These are phyloP conservation scores for Tagetes erecta DNA, from an alignment of 129 eudicot species.

Conservation along the genomic window DNA sequence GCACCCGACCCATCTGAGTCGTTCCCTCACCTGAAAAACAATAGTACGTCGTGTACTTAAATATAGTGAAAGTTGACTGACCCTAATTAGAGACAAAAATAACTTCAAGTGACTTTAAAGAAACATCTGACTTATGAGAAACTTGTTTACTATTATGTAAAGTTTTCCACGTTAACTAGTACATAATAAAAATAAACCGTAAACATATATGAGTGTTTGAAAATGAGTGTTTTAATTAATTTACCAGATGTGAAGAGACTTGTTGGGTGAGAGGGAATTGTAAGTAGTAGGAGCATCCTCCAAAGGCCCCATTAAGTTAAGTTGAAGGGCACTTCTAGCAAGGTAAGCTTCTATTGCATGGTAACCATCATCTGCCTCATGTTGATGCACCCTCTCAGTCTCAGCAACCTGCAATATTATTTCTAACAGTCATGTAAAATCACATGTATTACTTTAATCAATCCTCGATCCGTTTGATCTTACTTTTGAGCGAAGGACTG, in stretches of 20 bases:
- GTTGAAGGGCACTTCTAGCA: constrained; percentile 38
- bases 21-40: constrained; percentile 15
- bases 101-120: no score
- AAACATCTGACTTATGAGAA: no score
- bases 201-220: neutral
- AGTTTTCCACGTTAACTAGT: neutral
- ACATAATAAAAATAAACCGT: neutral
- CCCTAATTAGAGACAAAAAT: no score
- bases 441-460: neutral
- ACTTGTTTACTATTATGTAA: neutral
- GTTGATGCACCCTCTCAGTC: constrained; percentile 55
- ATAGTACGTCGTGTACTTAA: no score
- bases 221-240: neutral
- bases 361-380: constrained; percentile 41
- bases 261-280: constrained; percentile 21
- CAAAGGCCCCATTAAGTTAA: constrained; percentile 31
- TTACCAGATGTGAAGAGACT: constrained; percentile 41
- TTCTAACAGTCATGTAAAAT: neutral
- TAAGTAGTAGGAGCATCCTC: constrained; percentile 20
- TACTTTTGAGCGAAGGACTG: constrained; percentile 64
- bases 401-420: constrained; percentile 47
- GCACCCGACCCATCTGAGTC: neutral
- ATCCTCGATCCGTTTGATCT: neutral
- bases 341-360: constrained; percentile 33
- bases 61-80: no score